Evolutionary conservation across 371 early-diverging fungal species (phyloP).

Genomic region (Nematocida homosporus): DNA sequence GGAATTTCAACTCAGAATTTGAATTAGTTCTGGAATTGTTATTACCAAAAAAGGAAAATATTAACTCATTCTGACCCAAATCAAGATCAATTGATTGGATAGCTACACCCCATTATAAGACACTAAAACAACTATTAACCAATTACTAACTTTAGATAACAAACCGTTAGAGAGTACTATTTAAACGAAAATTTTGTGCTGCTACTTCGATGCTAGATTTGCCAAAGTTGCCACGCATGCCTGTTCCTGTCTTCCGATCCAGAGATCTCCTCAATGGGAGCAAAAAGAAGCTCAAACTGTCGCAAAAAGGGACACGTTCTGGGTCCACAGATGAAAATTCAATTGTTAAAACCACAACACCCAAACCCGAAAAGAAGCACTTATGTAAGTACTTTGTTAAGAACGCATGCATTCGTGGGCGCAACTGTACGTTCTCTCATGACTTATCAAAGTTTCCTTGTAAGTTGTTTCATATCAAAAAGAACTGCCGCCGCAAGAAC

Average conservation of each 20-base stretch:
- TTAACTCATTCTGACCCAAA: too few relatives aligned
- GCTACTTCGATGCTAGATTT: conserved; percentile 10
- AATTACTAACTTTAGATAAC: background rate
- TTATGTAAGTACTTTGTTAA: conserved; percentile 67
- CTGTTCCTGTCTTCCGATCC: conserved; percentile 39
- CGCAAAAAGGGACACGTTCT: background rate
- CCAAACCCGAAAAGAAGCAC: conserved; percentile 59
- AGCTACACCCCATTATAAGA: too few relatives aligned
- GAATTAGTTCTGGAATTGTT: too few relatives aligned
- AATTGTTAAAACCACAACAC: conserved; percentile 14
- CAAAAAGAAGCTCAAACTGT: background rate
- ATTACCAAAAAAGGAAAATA: too few relatives aligned
- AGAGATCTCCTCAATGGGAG: background rate
- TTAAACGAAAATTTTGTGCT: conserved; percentile 5
- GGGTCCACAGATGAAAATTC: conserved; percentile 23
- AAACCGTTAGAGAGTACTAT: background rate
- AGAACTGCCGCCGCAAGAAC: conserved; percentile 63
- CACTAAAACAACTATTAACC: too few relatives aligned
- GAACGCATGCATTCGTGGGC: conserved; percentile 65
- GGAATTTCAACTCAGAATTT: too few relatives aligned
- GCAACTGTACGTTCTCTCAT: conserved; percentile 66
- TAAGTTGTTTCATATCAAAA: conserved; percentile 61
- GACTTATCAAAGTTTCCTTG: conserved; percentile 66
- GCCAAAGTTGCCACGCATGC: conserved; percentile 25
- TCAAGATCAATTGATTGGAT: too few relatives aligned